These are phyloP conservation scores for Kingdonia uniflora DNA, from an alignment of 164 flowering plant species.

Conservation along the genomic window DNA sequence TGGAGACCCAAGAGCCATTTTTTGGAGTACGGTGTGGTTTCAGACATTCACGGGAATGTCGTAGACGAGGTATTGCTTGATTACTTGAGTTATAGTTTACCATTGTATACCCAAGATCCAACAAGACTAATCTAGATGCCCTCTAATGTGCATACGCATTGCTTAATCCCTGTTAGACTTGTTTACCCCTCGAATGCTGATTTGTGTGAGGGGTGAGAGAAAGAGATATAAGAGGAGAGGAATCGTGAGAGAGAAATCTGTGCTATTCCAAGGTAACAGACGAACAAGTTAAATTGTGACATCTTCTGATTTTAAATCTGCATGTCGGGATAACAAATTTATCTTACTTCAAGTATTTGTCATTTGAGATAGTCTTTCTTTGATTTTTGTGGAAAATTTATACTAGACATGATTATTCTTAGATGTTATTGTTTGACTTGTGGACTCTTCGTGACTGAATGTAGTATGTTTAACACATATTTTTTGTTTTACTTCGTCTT, in stretches of 20 bases:
- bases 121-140: no score
- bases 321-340: background rate
- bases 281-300: background rate
- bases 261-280: background rate
- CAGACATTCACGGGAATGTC: constrained; percentile 49
- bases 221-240: no score
- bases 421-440: no score
- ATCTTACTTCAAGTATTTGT: no score
- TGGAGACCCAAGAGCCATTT: constrained; percentile 83
- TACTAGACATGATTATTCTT: no score
- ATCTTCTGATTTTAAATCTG: background rate
- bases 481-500: background rate
- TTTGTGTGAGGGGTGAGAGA: no score
- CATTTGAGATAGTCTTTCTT: background rate
- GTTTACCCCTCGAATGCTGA: no score
- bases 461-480: background rate
- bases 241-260: no score
- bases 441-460: background rate
- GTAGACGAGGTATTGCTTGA: constrained; percentile 74
- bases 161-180: no score
- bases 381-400: background rate
- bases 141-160: no score
- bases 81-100: no score
- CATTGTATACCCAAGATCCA: no score
- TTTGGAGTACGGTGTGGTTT: constrained; percentile 79